Conservation (phyloP, 139 green algal species). For the Chlamydomonas schloesseri region DNA sequence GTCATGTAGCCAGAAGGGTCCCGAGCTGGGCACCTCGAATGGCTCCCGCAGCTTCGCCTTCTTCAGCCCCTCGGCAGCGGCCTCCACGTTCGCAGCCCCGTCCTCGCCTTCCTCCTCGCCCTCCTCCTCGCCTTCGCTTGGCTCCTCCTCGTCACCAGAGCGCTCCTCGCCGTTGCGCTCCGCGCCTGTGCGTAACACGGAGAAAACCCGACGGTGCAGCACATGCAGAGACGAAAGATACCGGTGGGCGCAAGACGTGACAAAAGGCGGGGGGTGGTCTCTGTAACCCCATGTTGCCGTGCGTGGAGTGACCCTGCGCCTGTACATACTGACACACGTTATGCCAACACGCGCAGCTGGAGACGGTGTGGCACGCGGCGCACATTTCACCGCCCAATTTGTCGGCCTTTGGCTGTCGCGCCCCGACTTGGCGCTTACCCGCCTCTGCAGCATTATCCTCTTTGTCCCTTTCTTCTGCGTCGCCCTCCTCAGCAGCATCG, state of each 20-base stretch:
- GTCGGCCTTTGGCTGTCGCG: too few relatives aligned
- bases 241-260: background rate
- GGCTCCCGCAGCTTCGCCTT: constrained; percentile 58
- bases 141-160: constrained; percentile 16
- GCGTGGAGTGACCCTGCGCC: too few relatives aligned
- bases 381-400: too few relatives aligned
- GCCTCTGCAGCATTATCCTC: background rate
- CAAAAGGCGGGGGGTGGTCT: background rate
- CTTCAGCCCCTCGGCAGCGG: background rate
- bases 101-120: background rate
- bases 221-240: background rate
- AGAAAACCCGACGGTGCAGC: too few relatives aligned
- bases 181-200: background rate
- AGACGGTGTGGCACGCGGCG: too few relatives aligned
- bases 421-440: too few relatives aligned
- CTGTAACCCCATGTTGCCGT: too few relatives aligned
- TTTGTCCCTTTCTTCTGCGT: background rate
- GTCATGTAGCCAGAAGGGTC: constrained; percentile 70
- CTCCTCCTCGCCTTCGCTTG: background rate
- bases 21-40: constrained; percentile 64
- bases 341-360: too few relatives aligned
- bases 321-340: too few relatives aligned
- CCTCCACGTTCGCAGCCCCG: background rate
- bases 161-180: background rate
- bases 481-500: background rate